Conservation (phyloP, 2,329 filamentous ascomycete genomes). For the Macrophomina phaseolina region DNA sequence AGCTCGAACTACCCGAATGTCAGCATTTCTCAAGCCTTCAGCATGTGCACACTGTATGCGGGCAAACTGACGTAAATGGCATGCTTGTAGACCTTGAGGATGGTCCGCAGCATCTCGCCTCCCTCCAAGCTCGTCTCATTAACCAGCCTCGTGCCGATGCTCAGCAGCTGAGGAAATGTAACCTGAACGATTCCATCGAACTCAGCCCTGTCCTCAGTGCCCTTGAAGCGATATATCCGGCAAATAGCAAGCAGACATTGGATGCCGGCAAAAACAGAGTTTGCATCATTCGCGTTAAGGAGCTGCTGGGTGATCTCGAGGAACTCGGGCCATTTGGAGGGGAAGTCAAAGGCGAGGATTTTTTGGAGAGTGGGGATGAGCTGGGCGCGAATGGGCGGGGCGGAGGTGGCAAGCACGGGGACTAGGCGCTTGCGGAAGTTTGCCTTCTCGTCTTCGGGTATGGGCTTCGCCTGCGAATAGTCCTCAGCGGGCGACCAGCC, state of each 20-base stretch:
- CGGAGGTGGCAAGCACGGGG: slow-evolving; percentile 82
- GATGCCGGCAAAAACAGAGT: slow-evolving; percentile 87
- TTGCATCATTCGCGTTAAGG: slow-evolving; percentile 82
- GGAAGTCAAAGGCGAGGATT: slow-evolving; percentile 95
- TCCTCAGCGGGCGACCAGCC: slow-evolving; percentile 85
- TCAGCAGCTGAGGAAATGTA: slow-evolving; percentile 85
- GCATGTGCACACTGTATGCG: neutral
- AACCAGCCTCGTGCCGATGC: slow-evolving; percentile 86
- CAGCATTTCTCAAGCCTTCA: slow-evolving; percentile 30
- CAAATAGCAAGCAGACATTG: slow-evolving; percentile 95
- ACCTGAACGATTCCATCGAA: slow-evolving; percentile 94
- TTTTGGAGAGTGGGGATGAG: slow-evolving; percentile 94
- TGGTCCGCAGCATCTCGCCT: slow-evolving; percentile 93
- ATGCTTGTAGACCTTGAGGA: slow-evolving; percentile 97
- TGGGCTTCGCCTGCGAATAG: slow-evolving; percentile 72
- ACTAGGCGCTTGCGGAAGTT: slow-evolving; percentile 87
- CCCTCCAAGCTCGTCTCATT: slow-evolving; percentile 92
- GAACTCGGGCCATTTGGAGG: slow-evolving; percentile 90
- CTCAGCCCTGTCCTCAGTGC: slow-evolving; percentile 78
- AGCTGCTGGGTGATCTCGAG: slow-evolving; percentile 91
- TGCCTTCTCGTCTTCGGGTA: slow-evolving; percentile 87
- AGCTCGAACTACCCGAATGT: slow-evolving; percentile 75
- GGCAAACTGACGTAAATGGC: slow-evolving; percentile 82
- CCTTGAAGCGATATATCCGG: slow-evolving; percentile 93
- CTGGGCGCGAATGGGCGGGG: slow-evolving; percentile 84